Evolutionary conservation across 768 basidiomycete species (phyloP).

Genomic region (Trametes meyenii): DNA sequence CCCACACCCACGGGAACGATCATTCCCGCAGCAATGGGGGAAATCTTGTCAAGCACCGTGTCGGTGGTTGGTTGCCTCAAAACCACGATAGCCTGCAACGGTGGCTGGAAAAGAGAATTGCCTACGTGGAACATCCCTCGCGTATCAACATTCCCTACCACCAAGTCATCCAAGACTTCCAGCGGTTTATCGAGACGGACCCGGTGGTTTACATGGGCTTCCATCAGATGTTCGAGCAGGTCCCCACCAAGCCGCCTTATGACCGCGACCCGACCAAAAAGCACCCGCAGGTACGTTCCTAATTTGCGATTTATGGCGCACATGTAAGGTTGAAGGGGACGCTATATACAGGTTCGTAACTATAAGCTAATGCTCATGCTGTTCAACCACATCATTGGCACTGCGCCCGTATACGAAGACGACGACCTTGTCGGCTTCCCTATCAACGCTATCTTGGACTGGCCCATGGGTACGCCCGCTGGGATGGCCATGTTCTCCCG

Average conservation of each 20-base stretch:
- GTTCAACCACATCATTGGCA: slow-evolving; percentile 46
- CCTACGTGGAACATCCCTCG: slow-evolving; percentile 11
- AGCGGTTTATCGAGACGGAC: slow-evolving; percentile 27
- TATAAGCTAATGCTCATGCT: slow-evolving; percentile 44
- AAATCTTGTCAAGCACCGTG: slow-evolving; percentile 7
- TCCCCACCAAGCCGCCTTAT: slow-evolving; percentile 19
- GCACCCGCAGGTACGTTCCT: slow-evolving; percentile 1
- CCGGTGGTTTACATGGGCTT: slow-evolving; percentile 39
- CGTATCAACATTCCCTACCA: slow-evolving; percentile 12
- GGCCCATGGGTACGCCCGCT: slow-evolving; percentile 45
- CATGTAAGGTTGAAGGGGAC: not conserved
- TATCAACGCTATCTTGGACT: slow-evolving; percentile 49
- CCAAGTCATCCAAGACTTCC: slow-evolving; percentile 33
- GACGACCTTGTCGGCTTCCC: slow-evolving; percentile 49
- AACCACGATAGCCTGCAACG: slow-evolving; percentile 8
- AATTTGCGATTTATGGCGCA: not conserved
- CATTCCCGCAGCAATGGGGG: not conserved
- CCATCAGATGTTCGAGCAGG: slow-evolving; percentile 40
- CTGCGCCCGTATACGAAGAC: slow-evolving; percentile 45
- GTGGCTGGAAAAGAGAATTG: slow-evolving; percentile 19
- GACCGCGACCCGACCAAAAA: slow-evolving; percentile 13
- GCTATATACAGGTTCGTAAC: slow-evolving; percentile 39
- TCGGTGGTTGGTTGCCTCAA: slow-evolving; percentile 18
- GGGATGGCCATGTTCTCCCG: slow-evolving; percentile 40
- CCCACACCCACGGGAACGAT: not conserved